phyloP scores from a whole-genome alignment of 805 yeast species.

The Blastobotrys robertii region DNA sequence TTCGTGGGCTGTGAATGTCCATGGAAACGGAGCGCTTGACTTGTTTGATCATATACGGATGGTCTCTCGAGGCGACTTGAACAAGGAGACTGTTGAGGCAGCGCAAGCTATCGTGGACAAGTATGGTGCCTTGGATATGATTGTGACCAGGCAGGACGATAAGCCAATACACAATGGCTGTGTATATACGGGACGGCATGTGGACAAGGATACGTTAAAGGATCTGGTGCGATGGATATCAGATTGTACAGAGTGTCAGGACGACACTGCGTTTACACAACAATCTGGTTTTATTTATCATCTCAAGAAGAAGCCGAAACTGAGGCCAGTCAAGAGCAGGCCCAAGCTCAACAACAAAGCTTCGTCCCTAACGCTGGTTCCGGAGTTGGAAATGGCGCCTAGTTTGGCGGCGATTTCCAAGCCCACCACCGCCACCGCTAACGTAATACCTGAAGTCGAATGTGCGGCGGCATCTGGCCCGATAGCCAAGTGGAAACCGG shows the following conservation, averaged over 20 bases:
- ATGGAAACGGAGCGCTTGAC: constrained; percentile 10
- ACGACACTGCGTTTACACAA: constrained; percentile 14
- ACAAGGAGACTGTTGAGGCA: constrained; percentile 14
- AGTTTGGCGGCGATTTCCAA: too few species aligned
- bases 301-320: constrained; percentile 2
- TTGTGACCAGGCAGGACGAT: constrained; percentile 13
- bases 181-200: constrained; percentile 10
- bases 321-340: too few species aligned
- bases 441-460: too few species aligned
- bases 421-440: too few species aligned
- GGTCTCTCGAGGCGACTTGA: constrained; percentile 11
- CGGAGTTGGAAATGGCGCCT: too few species aligned
- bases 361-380: too few species aligned
- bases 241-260: constrained; percentile 16
- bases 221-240: constrained; percentile 17
- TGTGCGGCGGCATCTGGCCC: too few species aligned
- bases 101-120: constrained; percentile 7
- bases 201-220: constrained; percentile 6
- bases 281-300: constrained; percentile 17
- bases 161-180: constrained; percentile 11
- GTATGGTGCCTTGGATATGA: constrained; percentile 13
- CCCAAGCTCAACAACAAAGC: too few species aligned
- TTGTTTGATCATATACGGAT: constrained; percentile 10
- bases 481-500: too few species aligned
- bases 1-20: constrained; percentile 15